Evolutionary conservation across 495 filamentous ascomycete species (phyloP), one percentile per base, ranked within the genome.

Genomic region (Penicillium malachiteum): DNA sequence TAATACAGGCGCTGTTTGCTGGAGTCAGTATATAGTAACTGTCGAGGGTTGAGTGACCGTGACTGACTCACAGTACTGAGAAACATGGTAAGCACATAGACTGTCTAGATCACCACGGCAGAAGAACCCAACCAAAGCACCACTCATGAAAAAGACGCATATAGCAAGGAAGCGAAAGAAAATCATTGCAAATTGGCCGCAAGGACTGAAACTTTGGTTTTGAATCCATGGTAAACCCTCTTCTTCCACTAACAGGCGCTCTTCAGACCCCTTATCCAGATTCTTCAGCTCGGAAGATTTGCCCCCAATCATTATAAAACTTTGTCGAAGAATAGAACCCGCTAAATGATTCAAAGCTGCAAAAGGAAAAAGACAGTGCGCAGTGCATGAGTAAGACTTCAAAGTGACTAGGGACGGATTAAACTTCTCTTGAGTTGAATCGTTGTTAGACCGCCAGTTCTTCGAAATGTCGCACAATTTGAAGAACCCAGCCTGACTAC

Each of bases 1-100:
- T n/a, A 70, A 41, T 5, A 75, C 12, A 1, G 73, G 71, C 6
- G 73, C 73, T 77, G 11, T 13, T 9, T 13, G 11, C 26, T 16
- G 26, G 0, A 41, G 10, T 56, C 10, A 56, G 30, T 31, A 38
- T 9, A 38, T 9, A 30, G 13, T 39, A 3, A 16, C 17, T 30
- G 21, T 37, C 11, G 13, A 5, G 12, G 8, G 33, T 1, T 26
- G 2, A 37, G 21, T 44, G 18, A 21, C 7, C 21, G 14, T 49
- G 7, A 2, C 14, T 26, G 13, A 14, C 60, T 55, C 50, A 70
- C 67, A 71, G 34, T 67, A 69, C 55, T 59, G 60, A 11, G 68
- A 65, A 32, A 56, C 48, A 53, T 67, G 60, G 14, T 21, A 9
- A 40, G 56, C 55, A 38, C 65, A 70, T 6, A 61, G 37, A 3